Evolutionary conservation across 2,329 filamentous ascomycete species (phyloP).

Genomic region (Blumeria graminis): DNA sequence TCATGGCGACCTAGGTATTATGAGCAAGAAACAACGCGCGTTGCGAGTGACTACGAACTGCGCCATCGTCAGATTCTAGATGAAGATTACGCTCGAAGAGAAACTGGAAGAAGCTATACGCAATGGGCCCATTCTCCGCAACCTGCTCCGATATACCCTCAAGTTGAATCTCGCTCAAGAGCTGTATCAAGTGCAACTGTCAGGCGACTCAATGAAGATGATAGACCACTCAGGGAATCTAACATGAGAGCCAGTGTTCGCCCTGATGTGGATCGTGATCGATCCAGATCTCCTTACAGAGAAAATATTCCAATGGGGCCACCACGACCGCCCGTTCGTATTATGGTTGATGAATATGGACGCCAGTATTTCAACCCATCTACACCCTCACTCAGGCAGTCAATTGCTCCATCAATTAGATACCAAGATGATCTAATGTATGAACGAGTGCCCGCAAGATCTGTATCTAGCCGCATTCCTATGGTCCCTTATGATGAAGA

Average conservation of each 20-base stretch:
- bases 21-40: slow-evolving; percentile 5
- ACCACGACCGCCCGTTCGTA: slow-evolving; percentile 28
- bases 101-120: slow-evolving; percentile 7
- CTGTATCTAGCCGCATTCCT: slow-evolving; percentile 9
- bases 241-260: slow-evolving; percentile 23
- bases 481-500: slow-evolving; percentile 13
- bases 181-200: slow-evolving; percentile 11
- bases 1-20: slow-evolving; percentile 4
- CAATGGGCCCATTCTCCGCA: slow-evolving; percentile 11
- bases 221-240: slow-evolving; percentile 23
- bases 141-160: slow-evolving; percentile 11
- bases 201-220: slow-evolving; percentile 11
- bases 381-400: slow-evolving; percentile 23
- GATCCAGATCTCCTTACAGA: slow-evolving; percentile 24
- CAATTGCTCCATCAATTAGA: slow-evolving; percentile 24
- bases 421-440: slow-evolving; percentile 35
- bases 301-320: slow-evolving; percentile 24
- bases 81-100: slow-evolving; percentile 11
- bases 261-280: slow-evolving; percentile 22
- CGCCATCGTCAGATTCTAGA: slow-evolving; percentile 11
- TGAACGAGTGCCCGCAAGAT: slow-evolving; percentile 25
- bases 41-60: slow-evolving; percentile 1
- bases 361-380: slow-evolving; percentile 48
- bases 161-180: slow-evolving; percentile 8
- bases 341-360: slow-evolving; percentile 63